phyloP scores from a whole-genome alignment of 2,329 filamentous ascomycete genomes.

The Clonostachys solani region DNA sequence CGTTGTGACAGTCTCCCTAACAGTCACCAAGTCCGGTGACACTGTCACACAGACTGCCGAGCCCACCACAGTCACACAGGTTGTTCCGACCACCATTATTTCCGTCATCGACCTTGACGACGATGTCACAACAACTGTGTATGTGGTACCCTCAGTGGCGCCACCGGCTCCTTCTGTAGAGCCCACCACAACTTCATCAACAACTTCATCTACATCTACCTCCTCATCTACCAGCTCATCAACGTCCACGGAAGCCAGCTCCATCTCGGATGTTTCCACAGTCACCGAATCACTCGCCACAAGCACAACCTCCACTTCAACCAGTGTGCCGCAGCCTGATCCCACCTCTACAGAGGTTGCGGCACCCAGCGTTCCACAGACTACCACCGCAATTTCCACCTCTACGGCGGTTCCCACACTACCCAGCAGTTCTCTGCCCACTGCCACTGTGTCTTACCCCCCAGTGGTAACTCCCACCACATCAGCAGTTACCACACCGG shows the following conservation, averaged over 20 bases:
- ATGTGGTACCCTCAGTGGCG: conserved; percentile 13
- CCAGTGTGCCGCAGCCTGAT: not conserved
- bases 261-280: conserved; percentile 7
- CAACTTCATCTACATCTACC: conserved; percentile 4
- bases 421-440: too few species aligned
- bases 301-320: conserved; percentile 1
- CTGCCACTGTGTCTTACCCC: too few species aligned
- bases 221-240: conserved; percentile 3
- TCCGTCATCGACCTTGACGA: conserved; percentile 20
- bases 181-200: conserved; percentile 1
- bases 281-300: not conserved
- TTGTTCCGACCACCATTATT: conserved; percentile 19
- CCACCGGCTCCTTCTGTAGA: not conserved
- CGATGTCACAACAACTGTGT: conserved; percentile 15
- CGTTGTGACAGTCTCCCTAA: conserved; percentile 26
- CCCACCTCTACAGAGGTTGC: too few species aligned
- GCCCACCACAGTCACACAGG: conserved; percentile 16
- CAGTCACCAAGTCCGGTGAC: conserved; percentile 19
- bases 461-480: not conserved
- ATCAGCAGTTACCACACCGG: not conserved
- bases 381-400: too few species aligned
- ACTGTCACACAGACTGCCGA: conserved; percentile 16
- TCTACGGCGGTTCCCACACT: too few species aligned
- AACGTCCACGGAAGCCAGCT: not conserved
- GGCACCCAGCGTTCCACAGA: too few species aligned